Conservation (phyloP, 352 stramenopile genomes). For the Peronospora destructor region DNA sequence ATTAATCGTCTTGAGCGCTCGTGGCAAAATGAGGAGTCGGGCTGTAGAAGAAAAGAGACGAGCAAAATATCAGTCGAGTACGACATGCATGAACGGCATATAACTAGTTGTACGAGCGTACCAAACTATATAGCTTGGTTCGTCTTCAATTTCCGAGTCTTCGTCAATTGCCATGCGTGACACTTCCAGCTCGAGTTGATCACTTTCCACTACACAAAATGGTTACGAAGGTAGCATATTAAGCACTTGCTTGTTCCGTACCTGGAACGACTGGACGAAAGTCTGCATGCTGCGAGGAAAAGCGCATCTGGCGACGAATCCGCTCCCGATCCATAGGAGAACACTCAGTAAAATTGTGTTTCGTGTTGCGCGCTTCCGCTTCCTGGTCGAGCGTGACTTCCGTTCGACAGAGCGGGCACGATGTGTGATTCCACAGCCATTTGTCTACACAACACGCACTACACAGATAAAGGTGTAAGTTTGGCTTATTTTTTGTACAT, state of each 20-base stretch:
- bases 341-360: slow-evolving; percentile 78
- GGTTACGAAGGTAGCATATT: background rate
- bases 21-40: slow-evolving; percentile 30
- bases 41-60: slow-evolving; percentile 7
- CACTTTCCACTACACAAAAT: slow-evolving; percentile 24
- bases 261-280: slow-evolving; percentile 71
- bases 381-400: slow-evolving; percentile 61
- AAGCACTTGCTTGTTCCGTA: slow-evolving; percentile 11
- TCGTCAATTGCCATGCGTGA: slow-evolving; percentile 32
- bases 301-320: slow-evolving; percentile 68
- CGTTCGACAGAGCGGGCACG: slow-evolving; percentile 74
- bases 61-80: slow-evolving; percentile 8
- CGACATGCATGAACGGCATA: background rate
- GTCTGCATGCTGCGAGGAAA: slow-evolving; percentile 52
- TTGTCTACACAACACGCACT: slow-evolving; percentile 80
- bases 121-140: slow-evolving; percentile 32
- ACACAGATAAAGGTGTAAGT: slow-evolving; percentile 2
- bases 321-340: slow-evolving; percentile 59
- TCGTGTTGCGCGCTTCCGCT: slow-evolving; percentile 29
- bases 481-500: background rate
- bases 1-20: slow-evolving; percentile 15
- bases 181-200: slow-evolving; percentile 26
- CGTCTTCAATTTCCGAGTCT: slow-evolving; percentile 27
- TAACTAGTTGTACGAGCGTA: slow-evolving; percentile 6
- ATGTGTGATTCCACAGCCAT: slow-evolving; percentile 82